Base-by-base conservation (phyloP, 192 early-diverging fungal species). In the Podila minutissima region DNA sequence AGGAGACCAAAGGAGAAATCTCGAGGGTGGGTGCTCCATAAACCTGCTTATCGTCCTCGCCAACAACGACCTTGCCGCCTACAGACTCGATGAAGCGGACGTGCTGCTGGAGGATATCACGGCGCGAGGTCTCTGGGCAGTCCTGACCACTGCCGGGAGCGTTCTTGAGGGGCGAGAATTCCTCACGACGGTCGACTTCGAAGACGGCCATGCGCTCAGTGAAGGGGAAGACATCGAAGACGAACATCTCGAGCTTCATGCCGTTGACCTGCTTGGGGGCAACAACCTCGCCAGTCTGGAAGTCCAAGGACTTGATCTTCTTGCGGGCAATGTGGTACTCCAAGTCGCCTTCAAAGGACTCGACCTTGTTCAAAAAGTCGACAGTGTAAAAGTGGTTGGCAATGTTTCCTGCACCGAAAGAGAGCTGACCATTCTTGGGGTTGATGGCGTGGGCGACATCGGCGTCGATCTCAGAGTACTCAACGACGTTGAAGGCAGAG, bases 241-340 rank as follows among this genome's bases (percentile, higher is more conserved):
- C 97, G 84, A 99, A 99, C 74, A 96, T 89, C 88, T 99, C 98
- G n/a, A 99, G 90, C 86, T 99, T 99, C 91, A 99, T 97, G 60
- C 97, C 98, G 75, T 97, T 98, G 82, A 92, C 91, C 70, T 91
- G 90, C 51, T 85, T 89, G 26, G 98, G 98, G 0, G 82, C 71
- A 49, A 94, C 72, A 28, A 83, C 66, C 69, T 91, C 88, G 50
- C 96, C 97, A 13, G 93, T 89, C 37, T 86, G 83, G 20, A 91
- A 64, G 70, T 98, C 94, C 29, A 95, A 82, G 79, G 92, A 89
- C 86, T 94, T 95, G 88, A 99, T 98, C 92, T 99, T 99, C 89
- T 99, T 99, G 82, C 92, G 89, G 10, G 98, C 98, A 72, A 98
- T 91, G 83, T 99, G 98, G 88, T 97, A 98, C 86, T 98, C 95